These are phyloP conservation scores for Penicillium sp. DNA, from an alignment of 2,329 filamentous ascomycete species.

Conservation along the genomic window DNA sequence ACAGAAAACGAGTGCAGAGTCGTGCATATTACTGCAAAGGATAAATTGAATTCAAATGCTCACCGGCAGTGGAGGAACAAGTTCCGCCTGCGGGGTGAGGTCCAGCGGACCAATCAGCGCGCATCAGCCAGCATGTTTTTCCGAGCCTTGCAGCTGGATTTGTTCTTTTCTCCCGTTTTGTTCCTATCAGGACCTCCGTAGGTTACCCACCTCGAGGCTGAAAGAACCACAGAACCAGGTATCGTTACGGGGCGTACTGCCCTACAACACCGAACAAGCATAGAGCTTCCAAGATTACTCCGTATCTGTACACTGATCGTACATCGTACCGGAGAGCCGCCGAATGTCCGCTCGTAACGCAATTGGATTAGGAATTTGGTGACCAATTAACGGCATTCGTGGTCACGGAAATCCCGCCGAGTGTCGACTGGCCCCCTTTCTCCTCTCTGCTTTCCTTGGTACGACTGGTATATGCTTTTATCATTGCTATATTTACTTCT, in stretches of 20 bases:
- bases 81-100: conserved; percentile 32
- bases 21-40: background rate
- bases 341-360: conserved; percentile 17
- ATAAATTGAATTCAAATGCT: conserved; percentile 2
- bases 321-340: conserved; percentile 23
- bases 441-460: conserved; percentile 8
- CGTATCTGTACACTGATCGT: background rate
- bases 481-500: conserved; percentile 1
- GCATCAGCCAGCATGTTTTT: conserved; percentile 20
- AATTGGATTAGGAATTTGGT: background rate
- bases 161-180: conserved; percentile 19
- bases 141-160: conserved; percentile 31
- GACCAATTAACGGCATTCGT: conserved; percentile 1
- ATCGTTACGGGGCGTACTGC: background rate
- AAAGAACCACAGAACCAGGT: background rate
- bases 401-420: conserved; percentile 1
- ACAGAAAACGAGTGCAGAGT: background rate
- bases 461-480: conserved; percentile 5
- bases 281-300: background rate
- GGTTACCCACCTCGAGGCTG: background rate
- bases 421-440: conserved; percentile 1
- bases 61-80: conserved; percentile 28
- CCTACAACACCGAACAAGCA: conserved; percentile 1
- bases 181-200: conserved; percentile 14
- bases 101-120: conserved; percentile 28